Base-by-base conservation (phyloP, 2,329 filamentous ascomycete genomes). In the Beauveria brongniartii region DNA sequence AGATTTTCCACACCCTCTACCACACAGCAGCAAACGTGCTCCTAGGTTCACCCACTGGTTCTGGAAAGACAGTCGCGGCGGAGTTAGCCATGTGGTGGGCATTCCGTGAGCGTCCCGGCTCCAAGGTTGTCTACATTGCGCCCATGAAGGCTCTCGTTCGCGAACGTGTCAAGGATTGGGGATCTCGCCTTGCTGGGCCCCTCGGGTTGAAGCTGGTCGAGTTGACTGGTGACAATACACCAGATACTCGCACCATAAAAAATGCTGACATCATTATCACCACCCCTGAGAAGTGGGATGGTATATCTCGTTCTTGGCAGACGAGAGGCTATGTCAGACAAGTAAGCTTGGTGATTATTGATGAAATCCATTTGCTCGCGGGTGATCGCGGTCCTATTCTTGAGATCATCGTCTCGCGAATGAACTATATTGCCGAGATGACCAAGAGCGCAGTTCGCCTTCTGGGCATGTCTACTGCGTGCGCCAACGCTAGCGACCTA, bases 51-150 rank as follows among this genome's bases (percentile, higher is more conserved):
- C 95, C 94, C 0, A 99, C 95, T 0, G 94, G 94, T 62, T 96
- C 92, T 80, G 94, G 94, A 62, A 99, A 99, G 79, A 99, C 95
- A 0, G 90, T 99, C 46, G 94, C 95, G 20, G 92, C 90, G 54
- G 94, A 99, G 71, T 77, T 99, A 63, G 92, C 95, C 28, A 97
- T 99, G 93, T 99, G 95, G 95, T 97, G 92, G 92, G 93, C 94
- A 3, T 97, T 99, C 76, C 86, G 92, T 16, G 92, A 97, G 71
- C 88, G 89, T 55, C 94, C 94, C 1, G 92, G 92, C 3, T 96
- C 92, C 3, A 99, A 99, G 76, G 92, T 99, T 2, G 94, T 99
- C 14, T 99, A 99, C 72, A 97, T 99, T 70, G 94, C 94, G 2
- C 95, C 95, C 0, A 99, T 99, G 95, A 99, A 99, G 75, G 95